Percentiles rank a stretch among this genome's conserved stretches.
Evolutionary conservation across 495 filamentous ascomycete genomes (phyloP).

Genomic region (Ramalina intermedia): DNA sequence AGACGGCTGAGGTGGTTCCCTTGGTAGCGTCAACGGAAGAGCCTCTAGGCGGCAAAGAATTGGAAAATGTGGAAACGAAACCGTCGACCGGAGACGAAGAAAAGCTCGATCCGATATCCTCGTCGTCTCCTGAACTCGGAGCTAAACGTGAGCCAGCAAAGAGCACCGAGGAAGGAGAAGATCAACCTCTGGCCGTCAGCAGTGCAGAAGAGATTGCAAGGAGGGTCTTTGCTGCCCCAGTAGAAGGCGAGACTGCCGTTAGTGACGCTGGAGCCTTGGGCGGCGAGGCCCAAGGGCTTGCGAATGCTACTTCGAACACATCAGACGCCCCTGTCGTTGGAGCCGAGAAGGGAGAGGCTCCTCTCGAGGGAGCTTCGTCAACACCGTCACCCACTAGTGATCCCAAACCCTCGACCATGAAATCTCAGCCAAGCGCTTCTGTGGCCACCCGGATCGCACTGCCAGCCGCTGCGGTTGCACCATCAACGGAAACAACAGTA

Average conservation of each 20-base stretch:
- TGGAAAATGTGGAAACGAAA: slow-evolving; percentile 6
- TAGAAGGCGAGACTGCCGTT: slow-evolving; percentile 1
- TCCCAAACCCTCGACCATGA: too few relatives aligned
- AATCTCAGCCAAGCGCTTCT: slow-evolving; percentile 7
- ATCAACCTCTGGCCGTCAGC: too few relatives aligned
- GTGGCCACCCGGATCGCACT: slow-evolving; percentile 15
- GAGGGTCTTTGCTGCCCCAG: slow-evolving; percentile 8
- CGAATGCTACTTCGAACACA: not conserved
- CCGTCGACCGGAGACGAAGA: slow-evolving; percentile 1
- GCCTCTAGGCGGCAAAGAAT: slow-evolving; percentile 10
- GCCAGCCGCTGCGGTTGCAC: slow-evolving; percentile 11
- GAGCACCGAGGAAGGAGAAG: not conserved
- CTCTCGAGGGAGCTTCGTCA: not conserved
- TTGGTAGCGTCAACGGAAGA: not conserved
- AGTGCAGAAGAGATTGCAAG: slow-evolving; percentile 3
- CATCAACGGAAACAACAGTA: slow-evolving; percentile 18
- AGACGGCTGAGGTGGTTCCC: slow-evolving; percentile 2
- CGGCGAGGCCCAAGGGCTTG: slow-evolving; percentile 1
- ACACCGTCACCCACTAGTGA: not conserved
- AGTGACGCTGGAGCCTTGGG: not conserved
- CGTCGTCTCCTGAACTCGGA: not conserved
- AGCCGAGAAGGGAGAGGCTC: not conserved
- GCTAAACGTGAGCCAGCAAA: not conserved
- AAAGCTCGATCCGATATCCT: not conserved
- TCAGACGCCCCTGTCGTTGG: slow-evolving; percentile 2